Percentiles rank a stretch among this genome's conserved stretches.
These are phyloP conservation scores for cucumber (Cucumis sativus) DNA, from an alignment of 306 rosid genomes.

Conservation along the genomic window Cucumber_9930_V3 NC_026655.2:8434501-8435000, in stretches of 20 bases:
- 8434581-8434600: background rate
- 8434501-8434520: background rate
- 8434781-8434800: background rate
- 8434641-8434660: too few relatives aligned
- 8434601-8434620: background rate
- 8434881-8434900: background rate
- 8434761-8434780: background rate
- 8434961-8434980: background rate
- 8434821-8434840: background rate
- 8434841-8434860: background rate
- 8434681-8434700: background rate
- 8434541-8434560: background rate
- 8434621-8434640: background rate
- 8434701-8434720: background rate
- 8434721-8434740: background rate
- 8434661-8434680: background rate
- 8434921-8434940: background rate
- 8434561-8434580: background rate
- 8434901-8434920: background rate
- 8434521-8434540: background rate
- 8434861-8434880: background rate
- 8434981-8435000: background rate
- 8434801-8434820: background rate
- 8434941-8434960: background rate
- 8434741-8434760: background rate